Base-by-base conservation (phyloP, 1,284 basidiomycete genomes). In the Ceratobasidium sp. region DNA sequence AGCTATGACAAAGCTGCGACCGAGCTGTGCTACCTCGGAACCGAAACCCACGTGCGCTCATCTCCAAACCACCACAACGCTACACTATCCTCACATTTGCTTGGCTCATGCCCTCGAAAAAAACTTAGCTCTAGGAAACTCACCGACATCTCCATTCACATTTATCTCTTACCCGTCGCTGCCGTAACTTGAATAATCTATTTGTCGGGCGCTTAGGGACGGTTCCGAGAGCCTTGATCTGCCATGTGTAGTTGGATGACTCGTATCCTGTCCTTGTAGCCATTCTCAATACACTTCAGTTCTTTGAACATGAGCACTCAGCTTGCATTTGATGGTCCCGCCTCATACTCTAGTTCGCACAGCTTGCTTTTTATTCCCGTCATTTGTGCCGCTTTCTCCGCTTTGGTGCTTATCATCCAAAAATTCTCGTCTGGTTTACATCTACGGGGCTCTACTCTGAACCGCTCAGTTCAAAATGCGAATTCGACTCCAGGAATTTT, bases 351-450 rank as follows among this genome's bases (percentile, higher is more conserved):
- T 20, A 13, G 20, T 4, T 45, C 60, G n/a, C 35, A 63, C 45
- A 10, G 26, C 28, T 17, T 63, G 37, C 26, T 63, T 28, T 45
- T 28, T n/a, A 13, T 26, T 23, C 37, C 60, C 5, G 37, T 39
- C 2, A 26, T 63, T 28, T 42, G 37, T 17, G 60, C 60, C 8
- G n/a, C 23, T 42, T n/a, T 35, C 33, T 63, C 60, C 3, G 23
- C 37, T 31, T 23, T 63, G n/a, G 37, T 45, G 13, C 60, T 63
- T 26, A 26, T 45, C 39, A 35, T 42, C 17, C 60, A 63, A 31
- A 63, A 63, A 45, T 63, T 11, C 60, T 63, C 60, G 13, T 63
- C 39, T 8, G 60, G 60, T 42, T 28, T 63, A 28, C 60, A 45
- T 10, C 26, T 63, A 10, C 60, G 39, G 39, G 39, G 60, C 23